phyloP scores from a whole-genome alignment of 176 grass and related monocot species.

The Phyllostachys edulis region DNA sequence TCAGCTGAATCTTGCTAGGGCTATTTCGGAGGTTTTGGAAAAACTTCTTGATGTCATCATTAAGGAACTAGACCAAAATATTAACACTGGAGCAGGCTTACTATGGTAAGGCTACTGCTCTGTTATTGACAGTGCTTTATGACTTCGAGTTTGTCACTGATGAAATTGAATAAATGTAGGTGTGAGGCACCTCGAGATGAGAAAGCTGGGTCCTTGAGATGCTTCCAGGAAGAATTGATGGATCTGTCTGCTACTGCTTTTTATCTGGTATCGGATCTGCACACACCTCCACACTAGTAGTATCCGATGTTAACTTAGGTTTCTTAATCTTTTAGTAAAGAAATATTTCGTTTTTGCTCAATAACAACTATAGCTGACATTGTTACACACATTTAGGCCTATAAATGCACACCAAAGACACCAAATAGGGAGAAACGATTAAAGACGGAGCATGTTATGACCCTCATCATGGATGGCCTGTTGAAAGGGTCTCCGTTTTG shows the following conservation, averaged over 20 bases:
- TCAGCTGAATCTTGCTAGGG: slow-evolving; percentile 67
- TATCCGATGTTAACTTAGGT: not conserved
- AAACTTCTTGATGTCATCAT: slow-evolving; percentile 75
- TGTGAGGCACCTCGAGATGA: slow-evolving; percentile 72
- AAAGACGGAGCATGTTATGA: slow-evolving; percentile 60
- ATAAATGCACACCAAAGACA: slow-evolving; percentile 45
- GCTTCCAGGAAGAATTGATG: slow-evolving; percentile 73
- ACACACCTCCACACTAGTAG: not conserved
- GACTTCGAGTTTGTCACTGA: slow-evolving; percentile 28
- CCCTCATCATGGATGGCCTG: slow-evolving; percentile 59
- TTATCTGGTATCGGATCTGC: slow-evolving; percentile 63
- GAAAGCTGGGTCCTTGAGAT: slow-evolving; percentile 58
- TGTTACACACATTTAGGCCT: slow-evolving; percentile 54
- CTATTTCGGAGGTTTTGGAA: slow-evolving; percentile 61
- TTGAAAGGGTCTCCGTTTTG: slow-evolving; percentile 69
- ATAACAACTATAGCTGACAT: not conserved
- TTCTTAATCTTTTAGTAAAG: slow-evolving; percentile 8
- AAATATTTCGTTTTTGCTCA: not conserved
- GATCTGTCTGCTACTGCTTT: slow-evolving; percentile 76
- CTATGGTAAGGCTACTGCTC: slow-evolving; percentile 35
- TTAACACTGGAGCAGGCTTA: slow-evolving; percentile 41
- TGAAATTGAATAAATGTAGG: slow-evolving; percentile 44
- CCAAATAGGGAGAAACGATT: slow-evolving; percentile 60
- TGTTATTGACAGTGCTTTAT: not conserved
- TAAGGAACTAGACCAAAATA: slow-evolving; percentile 74